These are phyloP conservation scores for Exobasidium cylindrosporum DNA, from an alignment of 1,284 basidiomycete genomes.

Conservation along the genomic window DNA sequence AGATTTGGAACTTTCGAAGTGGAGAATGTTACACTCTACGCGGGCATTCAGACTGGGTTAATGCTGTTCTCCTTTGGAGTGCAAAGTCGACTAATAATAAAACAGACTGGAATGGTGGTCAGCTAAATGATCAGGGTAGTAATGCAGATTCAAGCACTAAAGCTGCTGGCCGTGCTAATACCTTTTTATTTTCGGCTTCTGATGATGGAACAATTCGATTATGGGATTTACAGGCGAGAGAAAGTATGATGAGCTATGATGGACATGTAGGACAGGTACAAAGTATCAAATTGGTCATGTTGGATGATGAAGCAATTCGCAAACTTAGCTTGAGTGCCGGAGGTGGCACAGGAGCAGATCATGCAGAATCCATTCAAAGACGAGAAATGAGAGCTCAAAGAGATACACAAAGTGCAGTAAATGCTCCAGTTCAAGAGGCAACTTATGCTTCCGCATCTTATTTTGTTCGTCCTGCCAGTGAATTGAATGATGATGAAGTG, in stretches of 20 bases:
- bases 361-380: constrained; percentile 8
- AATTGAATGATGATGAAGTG: neutral
- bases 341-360: constrained; percentile 49
- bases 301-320: constrained; percentile 47
- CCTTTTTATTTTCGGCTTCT: constrained; percentile 81
- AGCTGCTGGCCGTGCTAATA: constrained; percentile 30
- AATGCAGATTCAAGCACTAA: neutral
- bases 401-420: neutral
- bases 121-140: neutral
- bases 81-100: constrained; percentile 55
- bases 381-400: constrained; percentile 7
- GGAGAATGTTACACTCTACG: constrained; percentile 87
- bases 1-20: constrained; percentile 83
- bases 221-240: constrained; percentile 81
- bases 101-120: neutral
- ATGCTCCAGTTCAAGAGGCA: neutral
- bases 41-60: constrained; percentile 96
- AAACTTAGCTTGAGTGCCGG: constrained; percentile 38
- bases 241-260: constrained; percentile 77
- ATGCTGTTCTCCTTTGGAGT: constrained; percentile 91
- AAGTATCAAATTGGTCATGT: constrained; percentile 73
- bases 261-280: constrained; percentile 96
- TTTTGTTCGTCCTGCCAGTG: neutral
- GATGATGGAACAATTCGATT: constrained; percentile 91
- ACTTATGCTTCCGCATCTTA: neutral